phyloP scores from a whole-genome alignment of 768 basidiomycete genomes.

The Gymnopilus junonius region DNA sequence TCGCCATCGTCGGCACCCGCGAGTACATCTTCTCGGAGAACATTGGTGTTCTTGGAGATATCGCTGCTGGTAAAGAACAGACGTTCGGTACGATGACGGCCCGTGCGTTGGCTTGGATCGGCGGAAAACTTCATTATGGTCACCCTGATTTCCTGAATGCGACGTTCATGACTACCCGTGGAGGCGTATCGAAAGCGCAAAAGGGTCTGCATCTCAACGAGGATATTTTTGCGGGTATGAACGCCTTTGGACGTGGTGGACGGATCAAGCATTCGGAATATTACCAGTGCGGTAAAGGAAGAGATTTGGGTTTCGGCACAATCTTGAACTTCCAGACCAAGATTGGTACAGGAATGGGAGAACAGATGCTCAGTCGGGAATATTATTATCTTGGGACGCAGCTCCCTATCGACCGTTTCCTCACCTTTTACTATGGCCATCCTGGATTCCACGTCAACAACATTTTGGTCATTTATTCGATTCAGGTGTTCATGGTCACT shows the following conservation, averaged over 20 bases:
- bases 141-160: slow-evolving; percentile 99
- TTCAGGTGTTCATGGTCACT: slow-evolving; percentile 97
- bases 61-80: slow-evolving; percentile 99
- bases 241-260: slow-evolving; percentile 95
- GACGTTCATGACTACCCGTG: slow-evolving; percentile 97
- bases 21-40: slow-evolving; percentile 99
- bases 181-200: slow-evolving; percentile 98
- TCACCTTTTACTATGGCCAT: slow-evolving; percentile 99
- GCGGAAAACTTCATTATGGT: slow-evolving; percentile 97
- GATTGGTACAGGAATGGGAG: slow-evolving; percentile 99
- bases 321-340: slow-evolving; percentile 99
- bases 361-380: slow-evolving; percentile 99
- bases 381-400: slow-evolving; percentile 99
- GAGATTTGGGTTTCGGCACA: slow-evolving; percentile 98
- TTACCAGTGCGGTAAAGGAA: slow-evolving; percentile 99
- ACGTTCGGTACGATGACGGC: slow-evolving; percentile 99
- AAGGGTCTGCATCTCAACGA: slow-evolving; percentile 98
- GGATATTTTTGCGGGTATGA: slow-evolving; percentile 99
- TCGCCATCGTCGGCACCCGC: slow-evolving; percentile 97
- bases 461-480: slow-evolving; percentile 97
- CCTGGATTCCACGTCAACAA: slow-evolving; percentile 99
- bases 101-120: slow-evolving; percentile 94
- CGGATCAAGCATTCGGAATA: slow-evolving; percentile 99
- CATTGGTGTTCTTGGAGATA: slow-evolving; percentile 98
- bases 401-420: slow-evolving; percentile 96